These are phyloP conservation scores for Poa pratensis DNA, from an alignment of 176 grass and related monocot genomes.

Conservation along the genomic window DNA sequence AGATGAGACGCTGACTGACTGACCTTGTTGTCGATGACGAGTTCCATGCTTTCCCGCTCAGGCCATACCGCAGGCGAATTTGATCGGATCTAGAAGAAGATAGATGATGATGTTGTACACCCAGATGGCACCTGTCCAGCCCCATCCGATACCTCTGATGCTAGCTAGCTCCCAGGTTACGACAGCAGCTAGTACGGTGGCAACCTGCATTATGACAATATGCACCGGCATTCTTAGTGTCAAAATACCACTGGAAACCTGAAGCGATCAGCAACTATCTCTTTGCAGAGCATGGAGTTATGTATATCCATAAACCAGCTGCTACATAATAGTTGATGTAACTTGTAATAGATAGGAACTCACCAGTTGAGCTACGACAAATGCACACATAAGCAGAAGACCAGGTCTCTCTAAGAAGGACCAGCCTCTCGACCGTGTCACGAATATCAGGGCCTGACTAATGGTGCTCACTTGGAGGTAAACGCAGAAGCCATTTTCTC, in stretches of 20 bases:
- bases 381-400: conserved; percentile 59
- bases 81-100: conserved; percentile 62
- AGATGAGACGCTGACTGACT: not conserved
- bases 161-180: conserved; percentile 42
- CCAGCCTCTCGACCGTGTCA: conserved; percentile 77
- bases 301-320: not conserved
- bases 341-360: conserved; percentile 17
- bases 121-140: conserved; percentile 67
- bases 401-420: conserved; percentile 69
- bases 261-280: not conserved
- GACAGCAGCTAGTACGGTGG: conserved; percentile 45
- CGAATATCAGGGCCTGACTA: conserved; percentile 77
- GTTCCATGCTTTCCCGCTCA: conserved; percentile 69
- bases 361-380: conserved; percentile 64
- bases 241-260: not conserved
- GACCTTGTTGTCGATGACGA: conserved; percentile 53
- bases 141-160: conserved; percentile 71
- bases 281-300: not conserved
- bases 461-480: conserved; percentile 89
- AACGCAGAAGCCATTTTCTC: conserved; percentile 63
- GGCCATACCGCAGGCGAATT: conserved; percentile 57
- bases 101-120: conserved; percentile 63
- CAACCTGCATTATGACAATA: conserved; percentile 42
- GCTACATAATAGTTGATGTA: not conserved
- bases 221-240: not conserved